These are phyloP conservation scores for Pelomyxa schiedti DNA, from an alignment of 78 protist genomes.

Conservation along the genomic window DNA sequence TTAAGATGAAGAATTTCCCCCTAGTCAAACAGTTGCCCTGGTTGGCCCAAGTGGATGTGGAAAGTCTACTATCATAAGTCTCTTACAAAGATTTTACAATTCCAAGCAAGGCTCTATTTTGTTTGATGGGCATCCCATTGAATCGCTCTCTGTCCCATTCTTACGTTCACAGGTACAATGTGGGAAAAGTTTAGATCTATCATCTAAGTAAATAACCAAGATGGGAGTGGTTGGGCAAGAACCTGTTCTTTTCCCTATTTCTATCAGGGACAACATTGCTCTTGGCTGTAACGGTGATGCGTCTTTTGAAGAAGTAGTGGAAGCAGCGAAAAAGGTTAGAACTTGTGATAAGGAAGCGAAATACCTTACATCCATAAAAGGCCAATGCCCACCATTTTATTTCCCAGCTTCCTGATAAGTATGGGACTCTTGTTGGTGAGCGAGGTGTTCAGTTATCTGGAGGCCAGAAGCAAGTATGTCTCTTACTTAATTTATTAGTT, in stretches of 20 bases:
- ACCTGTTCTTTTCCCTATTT: constrained; percentile 67
- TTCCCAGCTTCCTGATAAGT: constrained; percentile 63
- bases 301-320: constrained; percentile 18
- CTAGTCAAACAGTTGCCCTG: constrained; percentile 64
- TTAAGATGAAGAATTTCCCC: too few species aligned
- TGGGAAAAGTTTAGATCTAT: too few species aligned
- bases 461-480: constrained; percentile 83
- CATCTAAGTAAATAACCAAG: too few species aligned
- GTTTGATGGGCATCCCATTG: constrained; percentile 23
- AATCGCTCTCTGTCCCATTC: constrained; percentile 15
- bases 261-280: constrained; percentile 75
- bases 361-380: too few species aligned
- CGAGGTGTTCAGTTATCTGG: constrained; percentile 85
- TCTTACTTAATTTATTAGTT: too few species aligned
- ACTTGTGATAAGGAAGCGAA: too few species aligned
- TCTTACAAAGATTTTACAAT: constrained; percentile 44
- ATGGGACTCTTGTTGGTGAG: constrained; percentile 84
- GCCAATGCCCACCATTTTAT: constrained; percentile 56
- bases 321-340: constrained; percentile 63
- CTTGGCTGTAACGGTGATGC: constrained; percentile 39
- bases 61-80: constrained; percentile 54
- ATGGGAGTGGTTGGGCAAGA: constrained; percentile 77
- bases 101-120: constrained; percentile 10
- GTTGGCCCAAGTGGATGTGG: constrained; percentile 80
- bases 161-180: constrained; percentile 9